These are phyloP conservation scores for Exophiala aquamarina DNA, from an alignment of 2,329 filamentous ascomycete species.

Conservation along the genomic window DNA sequence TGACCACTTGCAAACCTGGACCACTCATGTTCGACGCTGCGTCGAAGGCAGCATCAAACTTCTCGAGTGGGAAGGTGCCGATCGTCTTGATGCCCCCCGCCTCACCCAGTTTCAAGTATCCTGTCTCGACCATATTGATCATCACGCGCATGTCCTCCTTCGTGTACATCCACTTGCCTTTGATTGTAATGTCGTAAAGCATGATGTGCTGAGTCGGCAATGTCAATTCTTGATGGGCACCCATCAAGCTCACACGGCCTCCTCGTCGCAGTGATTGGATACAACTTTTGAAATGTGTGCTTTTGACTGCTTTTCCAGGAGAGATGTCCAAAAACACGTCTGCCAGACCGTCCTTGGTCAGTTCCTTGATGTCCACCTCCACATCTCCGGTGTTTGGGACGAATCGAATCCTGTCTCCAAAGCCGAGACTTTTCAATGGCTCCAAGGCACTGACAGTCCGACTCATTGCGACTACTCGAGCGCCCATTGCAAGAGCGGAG, in stretches of 20 bases:
- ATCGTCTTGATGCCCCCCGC: too few species aligned
- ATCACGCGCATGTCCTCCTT: too few species aligned
- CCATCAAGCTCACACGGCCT: slow-evolving; percentile 23
- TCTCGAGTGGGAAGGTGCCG: too few species aligned
- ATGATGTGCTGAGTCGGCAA: too few species aligned
- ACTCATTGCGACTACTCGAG: slow-evolving; percentile 53
- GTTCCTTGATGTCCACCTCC: slow-evolving; percentile 35
- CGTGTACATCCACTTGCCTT: too few species aligned
- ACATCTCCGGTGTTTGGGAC: slow-evolving; percentile 44
- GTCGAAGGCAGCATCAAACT: too few species aligned
- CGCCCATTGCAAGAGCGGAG: slow-evolving; percentile 52
- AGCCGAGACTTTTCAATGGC: slow-evolving; percentile 36
- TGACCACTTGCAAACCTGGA: too few species aligned
- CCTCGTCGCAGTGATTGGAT: slow-evolving; percentile 31
- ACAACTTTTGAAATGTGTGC: slow-evolving; percentile 39
- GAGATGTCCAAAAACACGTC: slow-evolving; percentile 52
- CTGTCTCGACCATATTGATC: too few species aligned
- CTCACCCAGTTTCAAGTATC: too few species aligned
- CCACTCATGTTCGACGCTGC: too few species aligned
- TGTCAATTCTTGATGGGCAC: not conserved
- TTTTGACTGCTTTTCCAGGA: slow-evolving; percentile 37
- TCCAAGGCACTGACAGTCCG: slow-evolving; percentile 39
- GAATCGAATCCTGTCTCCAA: too few species aligned
- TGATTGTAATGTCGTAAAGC: too few species aligned
- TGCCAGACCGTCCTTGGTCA: slow-evolving; percentile 35